These are phyloP conservation scores for Rhodosporidiobolus odoratus DNA, from an alignment of 768 basidiomycete genomes.

Conservation along the genomic window DNA sequence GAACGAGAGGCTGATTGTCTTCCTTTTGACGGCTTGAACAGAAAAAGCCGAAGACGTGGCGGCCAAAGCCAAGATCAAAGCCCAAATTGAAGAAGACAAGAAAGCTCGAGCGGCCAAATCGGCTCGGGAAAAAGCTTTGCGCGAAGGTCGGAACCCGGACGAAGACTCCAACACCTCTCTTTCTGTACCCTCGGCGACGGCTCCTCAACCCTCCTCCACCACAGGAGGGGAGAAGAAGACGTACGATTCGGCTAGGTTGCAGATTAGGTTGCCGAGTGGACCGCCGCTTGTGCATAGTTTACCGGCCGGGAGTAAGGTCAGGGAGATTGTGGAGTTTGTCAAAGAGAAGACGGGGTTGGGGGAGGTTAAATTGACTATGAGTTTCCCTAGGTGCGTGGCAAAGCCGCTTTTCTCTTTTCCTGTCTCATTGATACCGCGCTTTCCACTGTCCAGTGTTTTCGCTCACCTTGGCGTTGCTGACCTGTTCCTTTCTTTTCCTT, in stretches of 20 bases:
- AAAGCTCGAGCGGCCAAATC: slow-evolving; percentile 77
- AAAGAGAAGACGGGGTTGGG: slow-evolving; percentile 18
- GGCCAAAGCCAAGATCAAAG: slow-evolving; percentile 78
- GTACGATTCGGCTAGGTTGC: slow-evolving; percentile 83
- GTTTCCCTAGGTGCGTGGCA: slow-evolving; percentile 33
- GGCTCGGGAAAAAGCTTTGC: slow-evolving; percentile 82
- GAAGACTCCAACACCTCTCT: slow-evolving; percentile 38
- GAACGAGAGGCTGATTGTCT: no score
- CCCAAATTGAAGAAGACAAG: slow-evolving; percentile 93
- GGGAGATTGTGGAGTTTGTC: slow-evolving; percentile 30
- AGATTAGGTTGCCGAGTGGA: slow-evolving; percentile 76
- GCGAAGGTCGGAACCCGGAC: slow-evolving; percentile 58
- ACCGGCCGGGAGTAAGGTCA: slow-evolving; percentile 42
- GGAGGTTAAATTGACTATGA: slow-evolving; percentile 7
- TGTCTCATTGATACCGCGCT: not conserved
- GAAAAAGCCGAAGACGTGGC: slow-evolving; percentile 86
- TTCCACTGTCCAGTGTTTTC: not conserved
- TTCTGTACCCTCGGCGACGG: slow-evolving; percentile 39
- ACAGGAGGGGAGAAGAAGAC: slow-evolving; percentile 55
- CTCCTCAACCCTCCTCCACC: slow-evolving; percentile 43
- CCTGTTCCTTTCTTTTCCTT: not conserved
- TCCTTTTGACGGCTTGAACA: no score
- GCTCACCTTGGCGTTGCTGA: not conserved
- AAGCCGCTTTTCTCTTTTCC: not conserved
- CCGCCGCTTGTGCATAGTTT: slow-evolving; percentile 61